These are phyloP conservation scores for Annulohypoxylon stygium DNA, from an alignment of 495 filamentous ascomycete species.

Conservation along the genomic window DNA sequence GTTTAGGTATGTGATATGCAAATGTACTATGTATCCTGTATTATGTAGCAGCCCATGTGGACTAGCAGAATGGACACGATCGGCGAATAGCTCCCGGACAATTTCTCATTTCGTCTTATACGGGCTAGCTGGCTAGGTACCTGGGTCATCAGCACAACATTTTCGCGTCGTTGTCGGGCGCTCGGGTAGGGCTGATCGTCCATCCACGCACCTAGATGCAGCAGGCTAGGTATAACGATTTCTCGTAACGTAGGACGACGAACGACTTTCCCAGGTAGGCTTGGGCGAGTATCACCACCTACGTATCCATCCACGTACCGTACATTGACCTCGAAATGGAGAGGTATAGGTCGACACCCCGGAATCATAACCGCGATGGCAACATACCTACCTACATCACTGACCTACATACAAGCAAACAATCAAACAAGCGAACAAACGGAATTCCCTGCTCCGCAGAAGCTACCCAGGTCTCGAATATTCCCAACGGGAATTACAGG, in stretches of 20 bases:
- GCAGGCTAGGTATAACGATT: background rate
- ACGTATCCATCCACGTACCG: background rate
- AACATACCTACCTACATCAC: too few relatives aligned
- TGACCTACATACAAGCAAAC: too few relatives aligned
- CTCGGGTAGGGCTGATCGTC: constrained; percentile 8
- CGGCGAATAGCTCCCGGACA: constrained; percentile 4
- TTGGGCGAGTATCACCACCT: background rate
- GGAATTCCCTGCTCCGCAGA: background rate
- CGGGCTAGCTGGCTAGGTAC: background rate
- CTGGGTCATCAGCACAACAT: constrained; percentile 9
- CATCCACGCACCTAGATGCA: background rate
- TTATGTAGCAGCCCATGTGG: constrained; percentile 18
- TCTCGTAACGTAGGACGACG: constrained; percentile 3
- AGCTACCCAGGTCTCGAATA: background rate
- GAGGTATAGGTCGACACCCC: background rate
- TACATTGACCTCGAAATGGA: background rate
- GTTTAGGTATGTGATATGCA: constrained; percentile 21
- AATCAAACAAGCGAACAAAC: background rate
- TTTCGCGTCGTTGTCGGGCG: constrained; percentile 1
- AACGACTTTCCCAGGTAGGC: constrained; percentile 2
- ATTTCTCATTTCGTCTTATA: background rate
- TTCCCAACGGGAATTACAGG: constrained; percentile 11
- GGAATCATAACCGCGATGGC: constrained; percentile 1
- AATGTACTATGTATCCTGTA: background rate
- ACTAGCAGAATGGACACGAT: constrained; percentile 4